These are phyloP conservation scores for Pseudofabraea citricarpa DNA, from an alignment of 2,329 filamentous ascomycete genomes.

Conservation along the genomic window DNA sequence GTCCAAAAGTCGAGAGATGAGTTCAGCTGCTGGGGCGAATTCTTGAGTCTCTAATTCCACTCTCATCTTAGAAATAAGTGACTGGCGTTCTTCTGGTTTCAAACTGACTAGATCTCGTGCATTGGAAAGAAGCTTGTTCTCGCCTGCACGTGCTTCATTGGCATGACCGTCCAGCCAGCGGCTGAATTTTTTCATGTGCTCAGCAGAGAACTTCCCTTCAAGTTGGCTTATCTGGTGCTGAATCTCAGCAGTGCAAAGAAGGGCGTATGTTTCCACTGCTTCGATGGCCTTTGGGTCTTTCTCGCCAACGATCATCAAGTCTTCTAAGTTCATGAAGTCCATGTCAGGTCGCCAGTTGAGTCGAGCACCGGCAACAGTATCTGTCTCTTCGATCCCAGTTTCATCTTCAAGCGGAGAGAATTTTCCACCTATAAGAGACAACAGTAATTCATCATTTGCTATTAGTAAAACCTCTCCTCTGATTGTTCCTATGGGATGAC, in stretches of 20 bases:
- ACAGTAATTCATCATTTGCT: neutral
- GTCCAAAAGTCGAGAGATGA: neutral
- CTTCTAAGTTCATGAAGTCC: neutral
- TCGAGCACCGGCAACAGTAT: neutral
- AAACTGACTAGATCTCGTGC: neutral
- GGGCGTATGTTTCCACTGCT: neutral
- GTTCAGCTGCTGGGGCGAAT: neutral
- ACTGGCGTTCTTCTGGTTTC: neutral
- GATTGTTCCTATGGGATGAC: neutral
- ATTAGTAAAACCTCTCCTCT: neutral
- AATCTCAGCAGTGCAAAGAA: neutral
- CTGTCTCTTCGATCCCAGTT: neutral
- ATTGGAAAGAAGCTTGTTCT: neutral
- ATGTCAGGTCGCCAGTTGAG: neutral
- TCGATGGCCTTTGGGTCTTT: neutral
- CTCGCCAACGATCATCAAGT: neutral
- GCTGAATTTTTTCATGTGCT: neutral
- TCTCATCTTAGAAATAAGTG: neutral
- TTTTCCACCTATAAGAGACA: neutral
- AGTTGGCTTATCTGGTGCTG: neutral
- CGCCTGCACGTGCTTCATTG: neutral
- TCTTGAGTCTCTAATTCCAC: neutral
- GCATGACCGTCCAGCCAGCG: neutral
- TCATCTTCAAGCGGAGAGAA: neutral
- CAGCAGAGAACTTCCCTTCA: neutral